A percentile compares a stretch with the other conserved stretches of the same genome.
These are phyloP conservation scores for Wakefieldia striispora DNA, from an alignment of 768 basidiomycete genomes.

Conservation along the genomic window DNA sequence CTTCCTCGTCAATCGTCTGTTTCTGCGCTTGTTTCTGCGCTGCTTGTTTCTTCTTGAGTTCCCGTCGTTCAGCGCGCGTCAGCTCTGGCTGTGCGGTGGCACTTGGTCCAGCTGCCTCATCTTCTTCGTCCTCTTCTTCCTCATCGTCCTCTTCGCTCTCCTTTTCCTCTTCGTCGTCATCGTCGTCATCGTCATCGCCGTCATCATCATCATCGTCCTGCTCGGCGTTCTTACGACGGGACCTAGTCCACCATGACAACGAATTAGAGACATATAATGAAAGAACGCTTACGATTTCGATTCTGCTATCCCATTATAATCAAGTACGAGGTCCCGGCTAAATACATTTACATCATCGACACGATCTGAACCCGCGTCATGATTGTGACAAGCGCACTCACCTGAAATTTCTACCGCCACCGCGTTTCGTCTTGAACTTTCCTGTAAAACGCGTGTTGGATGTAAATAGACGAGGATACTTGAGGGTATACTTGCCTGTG, in stretches of 20 bases:
- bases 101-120: slow-evolving; percentile 35
- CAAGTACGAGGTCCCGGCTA: slow-evolving; percentile 60
- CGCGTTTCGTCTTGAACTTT: slow-evolving; percentile 84
- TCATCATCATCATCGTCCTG: slow-evolving; percentile 41
- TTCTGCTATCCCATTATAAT: slow-evolving; percentile 55
- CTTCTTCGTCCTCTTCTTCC: slow-evolving; percentile 42
- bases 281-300: slow-evolving; percentile 41
- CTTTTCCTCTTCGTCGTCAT: slow-evolving; percentile 40
- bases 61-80: slow-evolving; percentile 68
- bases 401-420: slow-evolving; percentile 87
- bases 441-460: slow-evolving; percentile 38
- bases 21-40: slow-evolving; percentile 41
- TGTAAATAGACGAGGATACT: neutral
- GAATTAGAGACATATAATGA: slow-evolving; percentile 11
- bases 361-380: slow-evolving; percentile 8
- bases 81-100: slow-evolving; percentile 50
- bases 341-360: slow-evolving; percentile 3
- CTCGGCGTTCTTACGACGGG: slow-evolving; percentile 24
- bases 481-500: slow-evolving; percentile 15
- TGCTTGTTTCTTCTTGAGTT: slow-evolving; percentile 80
- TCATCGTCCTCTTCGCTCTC: slow-evolving; percentile 44
- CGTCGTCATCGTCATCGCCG: slow-evolving; percentile 40
- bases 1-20: slow-evolving; percentile 44
- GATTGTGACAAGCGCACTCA: slow-evolving; percentile 25
- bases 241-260: slow-evolving; percentile 5